These are phyloP conservation scores for Pythium folliculosum DNA, from an alignment of 352 stramenopile species.

Conservation along the genomic window DNA sequence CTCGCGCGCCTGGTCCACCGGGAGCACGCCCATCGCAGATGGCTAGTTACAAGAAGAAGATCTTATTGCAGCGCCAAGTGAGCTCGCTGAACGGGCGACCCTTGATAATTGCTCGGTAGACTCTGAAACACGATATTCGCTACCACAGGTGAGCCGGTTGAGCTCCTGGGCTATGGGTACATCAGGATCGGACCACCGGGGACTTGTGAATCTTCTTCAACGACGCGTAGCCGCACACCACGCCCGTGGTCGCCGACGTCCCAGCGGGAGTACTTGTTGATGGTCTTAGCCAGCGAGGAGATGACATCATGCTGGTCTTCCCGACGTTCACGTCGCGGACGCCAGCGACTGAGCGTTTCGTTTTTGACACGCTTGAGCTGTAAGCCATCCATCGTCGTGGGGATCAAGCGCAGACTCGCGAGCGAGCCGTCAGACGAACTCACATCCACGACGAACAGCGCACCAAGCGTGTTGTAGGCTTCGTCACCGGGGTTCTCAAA, in stretches of 20 bases:
- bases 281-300: slow-evolving; percentile 22
- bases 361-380: slow-evolving; percentile 30
- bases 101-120: slow-evolving; percentile 21
- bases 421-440: slow-evolving; percentile 22
- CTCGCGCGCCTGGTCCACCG: slow-evolving; percentile 34
- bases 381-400: slow-evolving; percentile 41
- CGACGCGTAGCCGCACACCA: slow-evolving; percentile 24
- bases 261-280: slow-evolving; percentile 23
- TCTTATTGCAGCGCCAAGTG: neutral
- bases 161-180: neutral
- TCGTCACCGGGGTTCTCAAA: slow-evolving; percentile 39
- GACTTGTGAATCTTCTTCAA: slow-evolving; percentile 22
- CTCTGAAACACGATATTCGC: slow-evolving; percentile 7
- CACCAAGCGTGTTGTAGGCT: slow-evolving; percentile 41
- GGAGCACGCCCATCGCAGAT: slow-evolving; percentile 27
- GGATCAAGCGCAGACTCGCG: slow-evolving; percentile 32
- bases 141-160: slow-evolving; percentile 18
- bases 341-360: slow-evolving; percentile 18
- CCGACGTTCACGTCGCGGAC: slow-evolving; percentile 14
- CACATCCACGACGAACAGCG: slow-evolving; percentile 39
- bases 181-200: slow-evolving; percentile 22
- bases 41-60: neutral
- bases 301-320: slow-evolving; percentile 10
- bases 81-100: neutral
- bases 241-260: slow-evolving; percentile 16